These are phyloP conservation scores for Oryza meridionalis DNA, from an alignment of 176 grass and related monocot species.

Conservation along the genomic window DNA sequence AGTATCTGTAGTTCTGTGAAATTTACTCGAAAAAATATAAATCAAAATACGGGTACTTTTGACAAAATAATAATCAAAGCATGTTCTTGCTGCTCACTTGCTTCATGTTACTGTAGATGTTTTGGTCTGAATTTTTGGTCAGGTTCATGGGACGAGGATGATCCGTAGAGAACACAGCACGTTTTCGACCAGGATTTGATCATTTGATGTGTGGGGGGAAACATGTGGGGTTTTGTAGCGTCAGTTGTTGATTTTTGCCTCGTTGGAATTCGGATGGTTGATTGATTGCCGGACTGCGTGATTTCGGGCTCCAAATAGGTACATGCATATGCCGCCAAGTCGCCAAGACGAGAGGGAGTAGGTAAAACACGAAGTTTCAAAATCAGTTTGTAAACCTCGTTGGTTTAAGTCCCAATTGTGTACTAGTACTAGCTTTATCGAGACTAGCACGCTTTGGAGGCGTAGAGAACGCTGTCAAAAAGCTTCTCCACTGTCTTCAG, in stretches of 20 bases:
- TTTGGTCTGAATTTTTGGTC: background rate
- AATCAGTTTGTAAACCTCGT: background rate
- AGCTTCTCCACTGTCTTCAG: background rate
- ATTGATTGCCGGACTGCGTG: background rate
- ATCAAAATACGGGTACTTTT: background rate
- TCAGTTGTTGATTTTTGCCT: background rate
- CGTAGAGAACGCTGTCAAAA: no score
- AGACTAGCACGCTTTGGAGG: background rate
- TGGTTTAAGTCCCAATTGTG: background rate
- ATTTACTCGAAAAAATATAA: no score
- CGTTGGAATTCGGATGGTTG: background rate
- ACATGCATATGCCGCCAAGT: slow-evolving; percentile 26
- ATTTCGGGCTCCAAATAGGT: background rate
- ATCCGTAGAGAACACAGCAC: background rate
- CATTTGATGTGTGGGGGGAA: background rate
- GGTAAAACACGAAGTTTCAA: slow-evolving; percentile 1
- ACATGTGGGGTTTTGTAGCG: background rate
- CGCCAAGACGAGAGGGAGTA: background rate
- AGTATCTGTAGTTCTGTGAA: no score
- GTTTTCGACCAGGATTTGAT: background rate
- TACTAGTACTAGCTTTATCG: background rate
- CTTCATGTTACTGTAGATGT: background rate
- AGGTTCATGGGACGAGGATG: background rate
- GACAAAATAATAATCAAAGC: background rate
- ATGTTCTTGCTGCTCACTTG: background rate